Conservation (phyloP, 352 stramenopile genomes). For the Globisporangium nagaii region DNA sequence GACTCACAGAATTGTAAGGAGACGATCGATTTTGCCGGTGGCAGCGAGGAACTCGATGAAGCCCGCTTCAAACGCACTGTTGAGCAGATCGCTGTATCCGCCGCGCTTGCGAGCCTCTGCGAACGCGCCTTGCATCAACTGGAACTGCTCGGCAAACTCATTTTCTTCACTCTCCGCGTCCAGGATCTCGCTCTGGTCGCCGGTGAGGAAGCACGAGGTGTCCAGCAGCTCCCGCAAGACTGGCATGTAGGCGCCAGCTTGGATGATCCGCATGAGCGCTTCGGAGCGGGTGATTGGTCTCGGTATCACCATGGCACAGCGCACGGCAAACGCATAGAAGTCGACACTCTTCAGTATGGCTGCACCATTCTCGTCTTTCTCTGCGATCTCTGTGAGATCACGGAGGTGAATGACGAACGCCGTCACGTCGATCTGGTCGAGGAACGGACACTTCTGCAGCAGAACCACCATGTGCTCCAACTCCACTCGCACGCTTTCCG, state of each 20-base stretch:
- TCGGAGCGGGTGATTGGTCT: conserved; percentile 31
- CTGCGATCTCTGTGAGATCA: conserved; percentile 25
- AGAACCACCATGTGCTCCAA: conserved; percentile 29
- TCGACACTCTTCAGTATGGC: conserved; percentile 17
- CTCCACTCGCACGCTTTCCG: conserved; percentile 13
- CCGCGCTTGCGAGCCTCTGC: conserved; percentile 24
- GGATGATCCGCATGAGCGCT: conserved; percentile 34
- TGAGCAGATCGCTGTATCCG: conserved; percentile 18
- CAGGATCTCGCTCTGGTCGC: not conserved
- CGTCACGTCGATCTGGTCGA: conserved; percentile 49
- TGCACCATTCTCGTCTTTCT: conserved; percentile 9
- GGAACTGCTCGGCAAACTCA: conserved; percentile 27
- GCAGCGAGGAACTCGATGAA: conserved; percentile 50
- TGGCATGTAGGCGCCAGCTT: conserved; percentile 30
- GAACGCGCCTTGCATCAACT: conserved; percentile 36
- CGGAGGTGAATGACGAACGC: conserved; percentile 41
- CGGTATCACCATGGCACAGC: conserved; percentile 42
- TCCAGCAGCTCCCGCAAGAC: conserved; percentile 36
- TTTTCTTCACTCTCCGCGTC: conserved; percentile 5
- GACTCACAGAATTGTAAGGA: conserved; percentile 18
- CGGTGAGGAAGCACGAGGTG: conserved; percentile 23
- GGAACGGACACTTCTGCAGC: conserved; percentile 53
- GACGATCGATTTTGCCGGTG: conserved; percentile 16
- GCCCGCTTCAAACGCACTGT: conserved; percentile 30
- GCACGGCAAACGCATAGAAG: conserved; percentile 36